Conservation (phyloP, 371 early-diverging fungal species). For the Mortierella sp. region DNA sequence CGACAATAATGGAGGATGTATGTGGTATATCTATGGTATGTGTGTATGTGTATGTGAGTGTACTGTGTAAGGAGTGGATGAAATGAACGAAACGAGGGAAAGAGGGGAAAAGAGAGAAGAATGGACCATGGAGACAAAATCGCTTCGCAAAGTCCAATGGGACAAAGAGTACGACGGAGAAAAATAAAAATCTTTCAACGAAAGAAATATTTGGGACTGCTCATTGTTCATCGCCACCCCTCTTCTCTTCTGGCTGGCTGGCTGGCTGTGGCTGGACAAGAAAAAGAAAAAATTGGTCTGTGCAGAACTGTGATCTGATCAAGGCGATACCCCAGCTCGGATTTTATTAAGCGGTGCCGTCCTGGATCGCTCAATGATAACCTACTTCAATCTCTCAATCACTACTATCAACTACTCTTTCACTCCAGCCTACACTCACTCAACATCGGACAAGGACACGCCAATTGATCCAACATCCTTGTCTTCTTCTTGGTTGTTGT, state of each 20-base stretch:
- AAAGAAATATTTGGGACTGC: neutral
- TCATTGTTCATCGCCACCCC: neutral
- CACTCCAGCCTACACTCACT: too few species aligned
- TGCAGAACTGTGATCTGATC: neutral
- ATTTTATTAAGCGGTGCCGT: neutral
- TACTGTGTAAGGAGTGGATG: neutral
- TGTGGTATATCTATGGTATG: too few species aligned
- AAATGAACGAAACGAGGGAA: neutral
- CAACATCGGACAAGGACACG: too few species aligned
- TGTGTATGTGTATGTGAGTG: too few species aligned
- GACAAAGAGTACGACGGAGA: too few species aligned
- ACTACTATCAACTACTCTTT: too few species aligned
- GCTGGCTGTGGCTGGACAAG: neutral
- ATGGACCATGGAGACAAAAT: neutral
- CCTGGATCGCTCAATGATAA: neutral
- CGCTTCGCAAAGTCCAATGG: too few species aligned
- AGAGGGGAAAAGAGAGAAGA: neutral
- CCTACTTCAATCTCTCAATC: too few species aligned
- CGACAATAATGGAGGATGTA: neutral
- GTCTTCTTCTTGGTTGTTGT: too few species aligned
- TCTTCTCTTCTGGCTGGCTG: neutral
- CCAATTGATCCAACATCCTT: too few species aligned
- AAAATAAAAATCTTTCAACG: too few species aligned
- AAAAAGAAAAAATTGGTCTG: neutral
- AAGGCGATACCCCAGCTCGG: neutral